These are phyloP conservation scores for Hydrangea macrophylla DNA, from an alignment of 148 eudicot genomes.

Conservation along the genomic window DNA sequence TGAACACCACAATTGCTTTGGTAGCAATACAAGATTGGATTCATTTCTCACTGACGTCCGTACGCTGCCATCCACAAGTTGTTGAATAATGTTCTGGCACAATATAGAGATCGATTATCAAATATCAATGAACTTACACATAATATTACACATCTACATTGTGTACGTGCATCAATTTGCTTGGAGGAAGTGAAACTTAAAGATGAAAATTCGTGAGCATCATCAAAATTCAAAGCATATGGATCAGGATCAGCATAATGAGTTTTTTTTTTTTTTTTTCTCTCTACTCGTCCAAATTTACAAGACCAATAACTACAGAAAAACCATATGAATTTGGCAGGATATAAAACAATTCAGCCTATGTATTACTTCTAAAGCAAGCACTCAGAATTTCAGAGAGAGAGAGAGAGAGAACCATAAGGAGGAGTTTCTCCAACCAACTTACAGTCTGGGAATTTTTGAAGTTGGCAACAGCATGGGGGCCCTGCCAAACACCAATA, in stretches of 20 bases:
- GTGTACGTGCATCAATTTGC: neutral
- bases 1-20: conserved; percentile 83
- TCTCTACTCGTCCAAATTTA: neutral
- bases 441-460: conserved; percentile 45
- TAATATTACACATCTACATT: neutral
- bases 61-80: conserved; percentile 38
- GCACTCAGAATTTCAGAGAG: neutral
- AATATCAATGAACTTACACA: neutral
- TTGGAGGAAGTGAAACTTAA: neutral
- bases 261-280: no score
- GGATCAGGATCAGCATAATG: no score
- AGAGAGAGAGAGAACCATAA: neutral
- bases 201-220: neutral
- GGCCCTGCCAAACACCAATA: conserved; percentile 70
- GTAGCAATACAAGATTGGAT: conserved; percentile 45
- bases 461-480: conserved; percentile 44
- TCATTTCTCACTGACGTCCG: conserved; percentile 50
- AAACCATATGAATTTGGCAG: neutral
- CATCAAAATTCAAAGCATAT: no score
- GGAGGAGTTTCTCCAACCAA: neutral
- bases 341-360: neutral
- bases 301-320: neutral
- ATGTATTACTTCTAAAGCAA: neutral
- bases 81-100: conserved; percentile 39
- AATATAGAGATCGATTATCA: conserved; percentile 7